Conservation (phyloP, 129 eudicot species). For the Chrysanthemum seticuspe region DNA sequence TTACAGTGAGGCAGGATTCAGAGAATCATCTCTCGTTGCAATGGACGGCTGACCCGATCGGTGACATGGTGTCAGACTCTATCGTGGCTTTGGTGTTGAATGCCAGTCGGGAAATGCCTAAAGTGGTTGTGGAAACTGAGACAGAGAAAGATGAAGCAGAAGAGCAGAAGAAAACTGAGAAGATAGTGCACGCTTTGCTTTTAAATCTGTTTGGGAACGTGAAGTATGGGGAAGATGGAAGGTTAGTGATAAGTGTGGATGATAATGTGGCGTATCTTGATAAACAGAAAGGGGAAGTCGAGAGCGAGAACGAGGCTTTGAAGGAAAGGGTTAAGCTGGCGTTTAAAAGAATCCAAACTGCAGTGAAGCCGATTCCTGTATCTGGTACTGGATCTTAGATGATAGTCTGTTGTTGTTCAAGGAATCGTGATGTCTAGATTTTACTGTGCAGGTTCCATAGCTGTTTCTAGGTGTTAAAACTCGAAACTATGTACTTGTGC, state of each 20-base stretch:
- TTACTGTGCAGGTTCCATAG: constrained; percentile 7
- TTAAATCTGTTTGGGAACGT: constrained; percentile 90
- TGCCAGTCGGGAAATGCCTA: constrained; percentile 81
- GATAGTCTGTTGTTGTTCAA: neutral
- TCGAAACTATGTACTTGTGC: neutral
- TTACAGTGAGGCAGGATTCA: constrained; percentile 82
- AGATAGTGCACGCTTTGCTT: constrained; percentile 67
- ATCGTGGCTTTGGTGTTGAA: constrained; percentile 88
- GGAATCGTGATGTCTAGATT: constrained; percentile 3
- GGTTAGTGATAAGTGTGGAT: constrained; percentile 70
- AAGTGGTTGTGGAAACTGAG: constrained; percentile 69
- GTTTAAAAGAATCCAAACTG: constrained; percentile 59
- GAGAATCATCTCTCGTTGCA: constrained; percentile 82
- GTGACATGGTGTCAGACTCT: constrained; percentile 97
- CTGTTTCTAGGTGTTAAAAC: constrained; percentile 10
- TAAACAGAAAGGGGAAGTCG: constrained; percentile 81
- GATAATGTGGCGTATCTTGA: constrained; percentile 73
- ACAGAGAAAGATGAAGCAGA: constrained; percentile 53
- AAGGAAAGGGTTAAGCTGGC: constrained; percentile 84
- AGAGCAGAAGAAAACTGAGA: constrained; percentile 62
- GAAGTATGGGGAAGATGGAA: constrained; percentile 68
- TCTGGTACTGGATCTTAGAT: constrained; percentile 25
- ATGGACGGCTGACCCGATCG: constrained; percentile 87
- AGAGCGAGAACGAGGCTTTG: constrained; percentile 72
- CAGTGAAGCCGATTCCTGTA: constrained; percentile 75